Evolutionary conservation across 805 yeast species (phyloP), one percentile per base, ranked within the genome.

Genomic region (Hanseniaspora thailandica): DNA sequence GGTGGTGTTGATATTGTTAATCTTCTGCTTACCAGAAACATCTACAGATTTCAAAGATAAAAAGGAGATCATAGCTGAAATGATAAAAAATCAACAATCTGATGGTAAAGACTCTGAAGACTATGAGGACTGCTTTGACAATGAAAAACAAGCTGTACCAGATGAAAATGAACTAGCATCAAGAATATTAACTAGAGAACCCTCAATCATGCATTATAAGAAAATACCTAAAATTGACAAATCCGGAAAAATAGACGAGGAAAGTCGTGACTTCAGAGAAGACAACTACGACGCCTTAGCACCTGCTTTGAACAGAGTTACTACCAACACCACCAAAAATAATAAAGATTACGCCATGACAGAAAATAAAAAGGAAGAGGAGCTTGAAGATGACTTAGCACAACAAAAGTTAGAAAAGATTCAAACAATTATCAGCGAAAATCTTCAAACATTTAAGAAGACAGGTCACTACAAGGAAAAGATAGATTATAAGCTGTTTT

Each of bases 11-110:
- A 22, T 77, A 0, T 56, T 76, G 52, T 67, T 86, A 39, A 57
- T 77, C 2, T 70, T 85, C 43, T 66, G 71, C 2, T 69, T 86
- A 7, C 96, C 96, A 0, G 96, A 87, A 62, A 87, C 96, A 0
- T 69, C 86, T 28, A 70, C 86, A 50, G 64, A 62, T 17, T 81
- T 76, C 55, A 83, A 79, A 52, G 72, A 71, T 55, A 67, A 72
- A 56, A 76, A 50, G 20, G 19, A 8, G 1, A 12, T 9, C 17
- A 19, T 50, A 23, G 30, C 26, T 17, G 43, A 76, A 9, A 73
- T 77, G 2, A 70, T 81, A 20, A 70, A 75, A 35, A 67, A 71
- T 80, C 23, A 70, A 75, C 33, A 67, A 71, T 23, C 67, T 76
- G 45, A 63, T 79, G 45, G 66, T 70, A 15, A 73, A 62, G 25